Percentiles rank a stretch among this genome's conserved stretches.
These are phyloP conservation scores for Aspergillus sp. DNA, from an alignment of 2,329 filamentous ascomycete genomes.

Conservation along the genomic window DNA sequence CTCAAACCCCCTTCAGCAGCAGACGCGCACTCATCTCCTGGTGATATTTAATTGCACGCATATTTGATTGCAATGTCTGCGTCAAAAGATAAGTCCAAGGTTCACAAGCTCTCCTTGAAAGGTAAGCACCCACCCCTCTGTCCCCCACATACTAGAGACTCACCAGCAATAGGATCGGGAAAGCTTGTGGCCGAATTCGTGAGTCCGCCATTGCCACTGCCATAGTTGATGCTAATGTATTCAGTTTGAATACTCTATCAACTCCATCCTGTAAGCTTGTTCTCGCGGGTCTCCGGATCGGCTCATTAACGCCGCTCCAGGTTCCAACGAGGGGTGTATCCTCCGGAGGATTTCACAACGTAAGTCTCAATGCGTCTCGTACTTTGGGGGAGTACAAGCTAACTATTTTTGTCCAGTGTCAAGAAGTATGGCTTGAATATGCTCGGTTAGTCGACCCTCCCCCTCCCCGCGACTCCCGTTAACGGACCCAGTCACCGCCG, in stretches of 20 bases:
- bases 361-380: slow-evolving; percentile 43
- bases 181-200: slow-evolving; percentile 96
- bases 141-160: slow-evolving; percentile 22
- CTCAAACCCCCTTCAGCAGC: slow-evolving; percentile 1
- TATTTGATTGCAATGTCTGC: slow-evolving; percentile 39
- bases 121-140: slow-evolving; percentile 24
- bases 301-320: slow-evolving; percentile 34
- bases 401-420: slow-evolving; percentile 52
- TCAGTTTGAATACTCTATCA: slow-evolving; percentile 92
- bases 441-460: slow-evolving; percentile 60
- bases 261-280: slow-evolving; percentile 77
- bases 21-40: background rate
- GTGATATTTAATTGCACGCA: background rate
- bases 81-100: slow-evolving; percentile 72
- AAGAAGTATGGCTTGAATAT: slow-evolving; percentile 99
- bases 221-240: slow-evolving; percentile 5
- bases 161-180: slow-evolving; percentile 58
- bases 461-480: slow-evolving; percentile 10
- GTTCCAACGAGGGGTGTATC: slow-evolving; percentile 81
- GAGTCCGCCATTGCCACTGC: slow-evolving; percentile 40
- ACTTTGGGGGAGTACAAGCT: background rate
- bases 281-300: background rate
- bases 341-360: slow-evolving; percentile 95
- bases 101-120: slow-evolving; percentile 80
- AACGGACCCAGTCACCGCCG: slow-evolving; percentile 69